Percentiles rank a stretch among this genome's conserved stretches.
Conservation (phyloP, 2,329 filamentous ascomycete genomes). For the Calonectria ilicicola region DNA sequence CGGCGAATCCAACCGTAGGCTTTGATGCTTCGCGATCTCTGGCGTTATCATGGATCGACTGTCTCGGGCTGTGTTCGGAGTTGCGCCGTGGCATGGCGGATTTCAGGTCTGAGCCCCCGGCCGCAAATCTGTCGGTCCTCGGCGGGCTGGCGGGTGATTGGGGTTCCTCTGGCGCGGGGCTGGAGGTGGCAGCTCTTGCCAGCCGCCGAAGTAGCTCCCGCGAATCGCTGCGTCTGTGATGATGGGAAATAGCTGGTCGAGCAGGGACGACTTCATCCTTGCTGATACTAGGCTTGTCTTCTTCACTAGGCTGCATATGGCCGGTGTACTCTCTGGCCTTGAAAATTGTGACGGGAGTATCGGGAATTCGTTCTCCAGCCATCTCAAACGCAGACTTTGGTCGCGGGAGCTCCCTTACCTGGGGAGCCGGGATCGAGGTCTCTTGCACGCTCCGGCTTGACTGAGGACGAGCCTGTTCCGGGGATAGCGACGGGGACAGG, state of each 20-base stretch:
- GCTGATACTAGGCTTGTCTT: conserved; percentile 7
- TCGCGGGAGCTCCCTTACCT: conserved; percentile 32
- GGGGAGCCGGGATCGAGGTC: conserved; percentile 8
- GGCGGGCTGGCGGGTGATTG: conserved; percentile 27
- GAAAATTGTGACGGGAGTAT: conserved; percentile 57
- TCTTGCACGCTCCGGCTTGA: conserved; percentile 37
- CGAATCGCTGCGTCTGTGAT: conserved; percentile 52
- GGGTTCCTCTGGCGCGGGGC: conserved; percentile 51
- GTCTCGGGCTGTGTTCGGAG: conserved; percentile 30
- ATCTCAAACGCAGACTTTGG: conserved; percentile 42
- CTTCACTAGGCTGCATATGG: conserved; percentile 18
- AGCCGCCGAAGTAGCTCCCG: conserved; percentile 63
- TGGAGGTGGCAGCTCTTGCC: conserved; percentile 60
- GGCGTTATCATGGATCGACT: conserved; percentile 18
- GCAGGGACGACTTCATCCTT: conserved; percentile 26
- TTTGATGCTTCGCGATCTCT: conserved; percentile 44
- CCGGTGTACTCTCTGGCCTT: conserved; percentile 39
- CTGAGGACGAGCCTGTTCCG: conserved; percentile 51
- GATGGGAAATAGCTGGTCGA: conserved; percentile 27
- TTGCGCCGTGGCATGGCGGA: conserved; percentile 32
- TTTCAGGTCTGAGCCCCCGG: conserved; percentile 26
- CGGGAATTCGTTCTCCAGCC: conserved; percentile 49
- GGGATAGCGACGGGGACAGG: conserved; percentile 56
- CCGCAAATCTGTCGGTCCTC: conserved; percentile 11
- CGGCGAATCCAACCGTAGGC: conserved; percentile 61